phyloP scores from a whole-genome alignment of 2,329 filamentous ascomycete genomes.

The Botrytis pseudocinerea region DNA sequence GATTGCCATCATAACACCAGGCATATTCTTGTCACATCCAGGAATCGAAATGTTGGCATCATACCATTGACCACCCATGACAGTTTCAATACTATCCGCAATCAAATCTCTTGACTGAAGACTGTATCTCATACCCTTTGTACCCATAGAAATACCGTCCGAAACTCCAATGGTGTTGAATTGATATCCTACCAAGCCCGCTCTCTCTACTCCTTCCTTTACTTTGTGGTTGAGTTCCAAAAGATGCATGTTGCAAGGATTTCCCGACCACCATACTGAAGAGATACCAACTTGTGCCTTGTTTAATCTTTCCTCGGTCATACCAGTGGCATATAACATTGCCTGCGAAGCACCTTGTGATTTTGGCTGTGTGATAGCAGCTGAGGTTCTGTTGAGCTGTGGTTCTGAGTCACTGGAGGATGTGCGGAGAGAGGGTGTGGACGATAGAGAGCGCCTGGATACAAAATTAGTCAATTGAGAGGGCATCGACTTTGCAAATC shows the following conservation, averaged over 20 bases:
- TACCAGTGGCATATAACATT: conserved; percentile 95
- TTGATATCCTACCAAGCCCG: conserved; percentile 87
- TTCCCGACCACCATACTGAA: conserved; percentile 96
- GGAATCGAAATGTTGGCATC: conserved; percentile 96
- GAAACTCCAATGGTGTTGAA: conserved; percentile 99
- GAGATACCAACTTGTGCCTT: conserved; percentile 98
- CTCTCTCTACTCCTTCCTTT: conserved; percentile 68
- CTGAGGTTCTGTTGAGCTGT: conserved; percentile 79
- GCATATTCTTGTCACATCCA: conserved; percentile 99
- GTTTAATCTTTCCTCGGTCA: conserved; percentile 83
- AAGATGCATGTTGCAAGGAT: conserved; percentile 99
- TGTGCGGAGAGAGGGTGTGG: conserved; percentile 33
- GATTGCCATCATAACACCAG: conserved; percentile 89
- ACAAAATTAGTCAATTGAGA: conserved; percentile 23
- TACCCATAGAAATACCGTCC: conserved; percentile 98
- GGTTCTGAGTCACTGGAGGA: conserved; percentile 38
- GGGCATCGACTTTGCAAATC: background rate
- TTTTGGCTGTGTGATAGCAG: conserved; percentile 90
- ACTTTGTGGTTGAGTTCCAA: conserved; percentile 64
- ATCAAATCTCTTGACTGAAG: conserved; percentile 95
- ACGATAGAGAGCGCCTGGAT: conserved; percentile 39
- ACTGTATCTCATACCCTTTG: conserved; percentile 92
- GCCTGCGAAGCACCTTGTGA: conserved; percentile 97
- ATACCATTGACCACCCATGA: conserved; percentile 99
- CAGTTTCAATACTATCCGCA: conserved; percentile 96